Evolutionary conservation across 805 yeast genomes (phyloP), one percentile per base, ranked within the genome.

Genomic region (Cyberlindnera meyerae): DNA sequence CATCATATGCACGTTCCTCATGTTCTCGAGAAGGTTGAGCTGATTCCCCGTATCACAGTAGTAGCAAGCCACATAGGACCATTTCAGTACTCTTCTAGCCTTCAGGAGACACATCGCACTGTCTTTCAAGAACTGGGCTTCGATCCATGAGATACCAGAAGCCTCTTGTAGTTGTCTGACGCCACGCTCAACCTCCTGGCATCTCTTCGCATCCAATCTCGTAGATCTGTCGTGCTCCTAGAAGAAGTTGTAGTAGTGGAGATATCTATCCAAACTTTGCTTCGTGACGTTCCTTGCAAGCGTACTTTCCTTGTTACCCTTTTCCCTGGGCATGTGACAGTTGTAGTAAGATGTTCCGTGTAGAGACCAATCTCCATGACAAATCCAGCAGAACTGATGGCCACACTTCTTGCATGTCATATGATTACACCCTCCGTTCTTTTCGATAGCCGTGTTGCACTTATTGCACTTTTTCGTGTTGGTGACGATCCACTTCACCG

Each of bases 381-480:
- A 93, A 27, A 89, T 77, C 98, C 98, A 93, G 60, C 98, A 93
- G 55, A 88, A 93, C 55, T 89, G 85, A 56, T 75, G 61, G 11
- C 58, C 54, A 58, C 98, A 93, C 40, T 77, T 79, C 4, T 74
- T 66, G 58, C 98, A 93, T 1, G 78, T 72, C 96, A 93, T 90
- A 61, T 93, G 98, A 60, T 90, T 90, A 62, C 98, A 93, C 0
- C 98, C 98, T 16, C 97, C 97, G 55, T 83, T 83, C 52, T 90
- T 88, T 55, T 93, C 97, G 44, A 90, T 93, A 20, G 77, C 66
- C 1, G 87, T 65, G 8, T 65, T 63, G 63, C 98, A 93, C 52
- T 75, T 75, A 0, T 96, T 95, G 58, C 98, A 93, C 30, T 75
- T 73, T 48, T 86, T 81, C 1, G 98, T 87, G 57, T 90, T 80